Percentiles rank a stretch among this genome's conserved stretches.
These are phyloP conservation scores for Bacidia gigantensis DNA, from an alignment of 495 filamentous ascomycete species.

Conservation along the genomic window DNA sequence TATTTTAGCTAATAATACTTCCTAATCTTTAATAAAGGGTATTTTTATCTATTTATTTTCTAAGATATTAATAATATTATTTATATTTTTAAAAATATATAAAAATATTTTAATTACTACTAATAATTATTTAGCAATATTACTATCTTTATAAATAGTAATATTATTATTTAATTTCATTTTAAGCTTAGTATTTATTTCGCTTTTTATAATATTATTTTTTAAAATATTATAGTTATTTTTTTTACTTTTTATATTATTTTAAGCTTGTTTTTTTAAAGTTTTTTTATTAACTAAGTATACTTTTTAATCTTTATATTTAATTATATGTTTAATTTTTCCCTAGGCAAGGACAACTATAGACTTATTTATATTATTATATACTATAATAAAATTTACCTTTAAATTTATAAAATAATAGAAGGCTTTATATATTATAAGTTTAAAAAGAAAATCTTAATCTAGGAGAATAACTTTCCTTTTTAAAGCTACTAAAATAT, in stretches of 20 bases:
- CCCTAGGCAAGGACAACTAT: slow-evolving; percentile 1
- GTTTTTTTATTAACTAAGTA: slow-evolving; percentile 3
- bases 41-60: neutral
- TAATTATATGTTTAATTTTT: neutral
- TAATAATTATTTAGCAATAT: neutral
- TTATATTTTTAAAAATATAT: neutral
- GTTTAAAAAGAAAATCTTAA: neutral
- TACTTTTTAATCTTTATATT: slow-evolving; percentile 1
- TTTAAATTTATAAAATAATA: neutral
- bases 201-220: neutral
- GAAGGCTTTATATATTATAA: neutral
- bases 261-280: neutral
- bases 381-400: slow-evolving; percentile 1
- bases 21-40: neutral
- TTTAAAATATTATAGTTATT: neutral
- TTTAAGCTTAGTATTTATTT: neutral
- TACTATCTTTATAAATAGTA: neutral
- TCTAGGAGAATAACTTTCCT: neutral
- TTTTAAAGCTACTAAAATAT: neutral
- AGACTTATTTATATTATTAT: neutral
- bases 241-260: neutral
- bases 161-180: neutral
- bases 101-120: neutral
- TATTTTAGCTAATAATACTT: neutral
- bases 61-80: neutral